Base-by-base conservation (phyloP, 768 basidiomycete species). In the Xanthoconium stramineum region DNA sequence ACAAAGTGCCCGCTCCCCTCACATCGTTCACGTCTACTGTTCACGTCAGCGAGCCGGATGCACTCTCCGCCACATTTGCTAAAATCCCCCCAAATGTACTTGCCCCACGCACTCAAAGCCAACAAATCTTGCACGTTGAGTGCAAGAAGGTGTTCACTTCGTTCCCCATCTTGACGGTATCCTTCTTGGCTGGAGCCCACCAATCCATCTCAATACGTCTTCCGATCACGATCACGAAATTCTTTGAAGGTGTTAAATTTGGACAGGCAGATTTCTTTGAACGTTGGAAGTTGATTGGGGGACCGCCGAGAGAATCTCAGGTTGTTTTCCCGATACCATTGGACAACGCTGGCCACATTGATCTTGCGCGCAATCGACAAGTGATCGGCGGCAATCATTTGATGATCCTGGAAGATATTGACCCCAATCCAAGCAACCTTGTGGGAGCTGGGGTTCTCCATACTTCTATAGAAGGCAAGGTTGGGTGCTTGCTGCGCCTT, bases 401-500 rank as follows among this genome's bases (percentile, higher is more conserved):
- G 52, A 85, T 89, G 50, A 65, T 95, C 28, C 76, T 98, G 45
- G 82, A 87, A 3, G 90, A 85, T 29, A 83, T 98, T 53, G 97
- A 99, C 68, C 92, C 94, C 30, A 99, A 97, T 72, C 86, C 89
- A n/a, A 85, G 80, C 67, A 99, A 99, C 67, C 71, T 94, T 42
- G 95, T 98, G 17, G 90, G 84, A 20, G 97, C 94, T n/a, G 95
- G 90, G n/a, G 91, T 99, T 33, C 75, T 99, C 49, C 94, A 98
- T 69, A 96, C 86, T 76, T 87, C 89, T n/a, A 71, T 76, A 6
- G 89, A 89, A 5, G 96, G 96, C 35, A 98, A 98, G 73, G 92
- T 98, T 48, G 97, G 97, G 7, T 98, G 97, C 68, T 76, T 99
- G 59, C 72, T 98, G 60, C 82, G 97, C 52, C 71, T 98, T 30